Evolutionary conservation across 495 filamentous ascomycete genomes (phyloP).

Genomic region (Clohesyomyces aquaticus): DNA sequence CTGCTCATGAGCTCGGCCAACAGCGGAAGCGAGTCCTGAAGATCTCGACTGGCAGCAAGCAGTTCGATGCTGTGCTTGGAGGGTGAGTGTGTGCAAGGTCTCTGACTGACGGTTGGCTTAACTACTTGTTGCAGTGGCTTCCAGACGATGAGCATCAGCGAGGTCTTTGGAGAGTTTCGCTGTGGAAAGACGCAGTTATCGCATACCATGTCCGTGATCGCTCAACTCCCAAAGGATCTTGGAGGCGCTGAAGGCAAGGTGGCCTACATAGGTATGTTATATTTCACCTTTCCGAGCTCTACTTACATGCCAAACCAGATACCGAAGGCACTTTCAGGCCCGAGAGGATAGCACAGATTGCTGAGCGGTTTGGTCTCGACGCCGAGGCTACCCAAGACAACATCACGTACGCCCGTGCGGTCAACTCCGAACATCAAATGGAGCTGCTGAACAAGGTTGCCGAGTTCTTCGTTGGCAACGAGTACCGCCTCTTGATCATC

Average conservation of each 20-base stretch:
- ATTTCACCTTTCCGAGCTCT: not conserved
- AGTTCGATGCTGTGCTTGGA: slow-evolving; percentile 72
- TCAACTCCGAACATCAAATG: slow-evolving; percentile 77
- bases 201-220: slow-evolving; percentile 49
- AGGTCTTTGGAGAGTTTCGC: slow-evolving; percentile 73
- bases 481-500: slow-evolving; percentile 74
- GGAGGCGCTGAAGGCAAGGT: slow-evolving; percentile 79
- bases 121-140: slow-evolving; percentile 63
- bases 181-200: slow-evolving; percentile 69
- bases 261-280: slow-evolving; percentile 67
- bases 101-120: slow-evolving; percentile 15
- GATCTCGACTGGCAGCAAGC: slow-evolving; percentile 76
- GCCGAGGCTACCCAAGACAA: slow-evolving; percentile 65
- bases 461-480: slow-evolving; percentile 66
- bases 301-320: slow-evolving; percentile 49
- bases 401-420: slow-evolving; percentile 70
- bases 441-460: slow-evolving; percentile 70
- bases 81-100: slow-evolving; percentile 52
- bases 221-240: slow-evolving; percentile 57
- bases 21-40: slow-evolving; percentile 69
- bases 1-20: slow-evolving; percentile 71
- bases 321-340: slow-evolving; percentile 81
- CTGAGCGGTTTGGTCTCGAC: slow-evolving; percentile 67
- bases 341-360: slow-evolving; percentile 72
- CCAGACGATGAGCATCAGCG: slow-evolving; percentile 79